These are phyloP conservation scores for Patellifolia procumbens DNA, from an alignment of 179 eudicot genomes.

Conservation along the genomic window DNA sequence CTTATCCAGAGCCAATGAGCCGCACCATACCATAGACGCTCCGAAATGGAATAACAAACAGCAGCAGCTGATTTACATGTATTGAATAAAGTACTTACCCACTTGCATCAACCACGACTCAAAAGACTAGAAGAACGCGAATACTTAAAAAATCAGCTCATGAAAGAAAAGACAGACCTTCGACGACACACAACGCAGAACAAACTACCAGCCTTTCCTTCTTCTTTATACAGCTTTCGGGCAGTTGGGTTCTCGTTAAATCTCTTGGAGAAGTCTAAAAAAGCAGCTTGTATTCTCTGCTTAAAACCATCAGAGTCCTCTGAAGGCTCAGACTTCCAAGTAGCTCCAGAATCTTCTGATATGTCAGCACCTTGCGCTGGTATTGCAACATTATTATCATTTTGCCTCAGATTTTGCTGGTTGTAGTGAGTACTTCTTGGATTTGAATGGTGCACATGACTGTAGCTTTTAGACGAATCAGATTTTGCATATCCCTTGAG, in stretches of 20 bases:
- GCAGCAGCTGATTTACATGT: not conserved
- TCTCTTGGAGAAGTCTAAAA: conserved; percentile 48
- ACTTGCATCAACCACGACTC: not conserved
- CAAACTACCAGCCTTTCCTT: conserved; percentile 64
- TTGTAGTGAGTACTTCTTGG: conserved; percentile 32
- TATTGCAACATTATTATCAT: conserved; percentile 25
- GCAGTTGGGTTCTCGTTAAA: conserved; percentile 47
- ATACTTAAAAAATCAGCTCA: conserved; percentile 1
- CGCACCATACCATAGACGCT: not conserved
- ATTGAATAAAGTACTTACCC: not conserved
- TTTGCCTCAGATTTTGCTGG: conserved; percentile 36
- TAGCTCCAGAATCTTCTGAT: conserved; percentile 26
- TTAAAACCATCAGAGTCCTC: conserved; percentile 56
- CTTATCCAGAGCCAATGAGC: not conserved
- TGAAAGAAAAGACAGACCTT: conserved; percentile 54
- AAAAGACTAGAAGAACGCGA: conserved; percentile 5
- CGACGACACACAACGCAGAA: conserved; percentile 66
- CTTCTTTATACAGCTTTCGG: conserved; percentile 51
- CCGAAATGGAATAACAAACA: not conserved
- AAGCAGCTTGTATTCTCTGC: conserved; percentile 44
- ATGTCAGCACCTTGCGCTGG: conserved; percentile 22
- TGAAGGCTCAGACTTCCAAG: conserved; percentile 34
- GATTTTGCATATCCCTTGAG: conserved; percentile 34
- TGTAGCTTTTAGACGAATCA: conserved; percentile 28
- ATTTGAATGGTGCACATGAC: conserved; percentile 25